A percentile compares a stretch with the other conserved stretches of the same genome.
Conservation (phyloP, 352 stramenopile species). For the Pythium rishiriense region DNA sequence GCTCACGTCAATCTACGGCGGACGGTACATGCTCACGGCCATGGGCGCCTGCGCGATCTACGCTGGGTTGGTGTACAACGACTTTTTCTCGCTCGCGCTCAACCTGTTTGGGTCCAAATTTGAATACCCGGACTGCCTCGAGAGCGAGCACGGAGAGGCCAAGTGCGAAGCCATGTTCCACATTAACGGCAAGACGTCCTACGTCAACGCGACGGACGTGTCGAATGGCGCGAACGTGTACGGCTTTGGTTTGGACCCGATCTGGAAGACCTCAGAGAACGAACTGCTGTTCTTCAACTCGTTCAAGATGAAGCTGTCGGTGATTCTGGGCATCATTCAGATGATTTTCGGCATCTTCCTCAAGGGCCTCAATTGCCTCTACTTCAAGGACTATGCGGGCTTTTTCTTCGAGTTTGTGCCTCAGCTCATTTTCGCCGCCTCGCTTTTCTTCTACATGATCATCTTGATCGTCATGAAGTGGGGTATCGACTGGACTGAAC, state of each 20-base stretch:
- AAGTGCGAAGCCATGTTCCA: conserved; percentile 75
- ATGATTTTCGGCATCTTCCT: conserved; percentile 98
- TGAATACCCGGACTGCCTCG: conserved; percentile 80
- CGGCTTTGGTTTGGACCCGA: conserved; percentile 96
- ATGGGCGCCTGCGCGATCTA: conserved; percentile 99
- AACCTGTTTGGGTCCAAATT: conserved; percentile 97
- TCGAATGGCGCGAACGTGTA: conserved; percentile 90
- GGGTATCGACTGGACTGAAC: conserved; percentile 97
- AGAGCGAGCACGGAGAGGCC: conserved; percentile 45
- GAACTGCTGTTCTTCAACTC: conserved; percentile 99
- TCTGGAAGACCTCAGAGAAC: conserved; percentile 98
- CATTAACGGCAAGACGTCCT: conserved; percentile 70
- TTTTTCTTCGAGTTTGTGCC: conserved; percentile 98
- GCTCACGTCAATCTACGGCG: conserved; percentile 89
- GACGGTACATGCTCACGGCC: conserved; percentile 98
- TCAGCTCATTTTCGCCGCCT: conserved; percentile 95
- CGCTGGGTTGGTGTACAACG: conserved; percentile 98
- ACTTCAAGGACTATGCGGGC: conserved; percentile 95
- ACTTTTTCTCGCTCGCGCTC: conserved; percentile 98
- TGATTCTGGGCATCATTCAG: conserved; percentile 98
- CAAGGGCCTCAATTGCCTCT: conserved; percentile 95
- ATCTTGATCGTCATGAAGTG: conserved; percentile 99
- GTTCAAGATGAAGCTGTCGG: conserved; percentile 99
- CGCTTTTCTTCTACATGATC: conserved; percentile 99
- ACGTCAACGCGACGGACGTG: conserved; percentile 84